Conservation (phyloP, 1,284 basidiomycete genomes). For the Sporisorium iseilematis-ciliati region DNA sequence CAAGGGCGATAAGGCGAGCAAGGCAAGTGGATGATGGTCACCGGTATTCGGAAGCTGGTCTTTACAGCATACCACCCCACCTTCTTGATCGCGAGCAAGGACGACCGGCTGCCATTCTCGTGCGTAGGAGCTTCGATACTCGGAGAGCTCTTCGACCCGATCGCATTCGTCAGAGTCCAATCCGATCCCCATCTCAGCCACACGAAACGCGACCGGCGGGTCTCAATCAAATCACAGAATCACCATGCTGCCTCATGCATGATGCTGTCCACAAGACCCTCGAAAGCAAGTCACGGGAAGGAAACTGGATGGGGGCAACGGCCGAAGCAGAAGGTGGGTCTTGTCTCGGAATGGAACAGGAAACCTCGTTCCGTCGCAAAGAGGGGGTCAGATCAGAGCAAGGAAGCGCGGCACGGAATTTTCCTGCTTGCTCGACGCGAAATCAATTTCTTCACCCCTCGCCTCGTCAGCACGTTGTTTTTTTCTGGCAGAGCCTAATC, state of each 20-base stretch:
- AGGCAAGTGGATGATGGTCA: no score
- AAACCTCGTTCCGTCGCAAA: conserved; percentile 4
- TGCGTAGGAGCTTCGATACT: no score
- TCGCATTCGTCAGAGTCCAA: background rate
- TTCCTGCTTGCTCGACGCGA: conserved; percentile 3
- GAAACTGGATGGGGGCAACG: conserved; percentile 14
- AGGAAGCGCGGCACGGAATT: conserved; percentile 10
- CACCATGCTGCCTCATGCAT: background rate
- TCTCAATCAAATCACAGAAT: conserved; percentile 3
- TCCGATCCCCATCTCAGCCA: background rate
- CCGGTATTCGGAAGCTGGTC: no score
- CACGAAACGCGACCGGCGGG: conserved; percentile 5
- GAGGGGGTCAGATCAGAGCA: conserved; percentile 1
- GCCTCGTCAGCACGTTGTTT: conserved; percentile 12
- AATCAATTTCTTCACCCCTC: conserved; percentile 8
- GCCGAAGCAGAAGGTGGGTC: conserved; percentile 4
- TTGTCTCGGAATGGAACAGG: background rate
- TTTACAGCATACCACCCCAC: no score
- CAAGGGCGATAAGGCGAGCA: conserved; percentile 4
- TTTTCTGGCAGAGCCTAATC: background rate
- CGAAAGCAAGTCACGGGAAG: background rate
- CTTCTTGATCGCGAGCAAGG: no score
- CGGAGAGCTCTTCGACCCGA: conserved; percentile 4
- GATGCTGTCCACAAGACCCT: conserved; percentile 1
- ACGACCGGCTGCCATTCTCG: background rate